Evolutionary conservation across 2,329 filamentous ascomycete genomes (phyloP).

Genomic region (Sclerotinia glacialis): DNA sequence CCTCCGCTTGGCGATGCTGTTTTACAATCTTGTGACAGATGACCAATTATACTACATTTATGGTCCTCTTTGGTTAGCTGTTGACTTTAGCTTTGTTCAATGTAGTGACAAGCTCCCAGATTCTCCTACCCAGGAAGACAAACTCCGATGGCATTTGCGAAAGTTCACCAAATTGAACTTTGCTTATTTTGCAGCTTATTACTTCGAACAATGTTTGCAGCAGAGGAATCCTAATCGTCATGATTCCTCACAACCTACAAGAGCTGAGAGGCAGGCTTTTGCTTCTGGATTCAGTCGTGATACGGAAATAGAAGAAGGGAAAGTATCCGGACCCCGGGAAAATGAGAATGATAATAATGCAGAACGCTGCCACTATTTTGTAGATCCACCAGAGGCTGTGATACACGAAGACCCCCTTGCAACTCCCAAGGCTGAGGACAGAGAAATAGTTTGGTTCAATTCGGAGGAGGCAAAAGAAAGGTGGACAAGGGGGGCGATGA

Average conservation of each 20-base stretch:
- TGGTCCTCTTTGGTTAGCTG: background rate
- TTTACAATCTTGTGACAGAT: background rate
- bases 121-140: background rate
- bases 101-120: background rate
- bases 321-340: too few species aligned
- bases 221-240: background rate
- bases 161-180: conserved; percentile 1
- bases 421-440: background rate
- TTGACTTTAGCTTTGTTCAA: conserved; percentile 7
- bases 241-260: background rate
- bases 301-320: background rate
- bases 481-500: background rate
- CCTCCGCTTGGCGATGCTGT: background rate
- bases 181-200: background rate
- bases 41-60: conserved; percentile 9
- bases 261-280: background rate
- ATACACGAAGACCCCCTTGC: background rate
- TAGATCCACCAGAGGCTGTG: background rate
- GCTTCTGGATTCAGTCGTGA: background rate
- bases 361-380: too few species aligned
- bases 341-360: too few species aligned
- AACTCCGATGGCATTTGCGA: background rate
- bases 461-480: background rate
- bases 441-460: background rate
- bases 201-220: background rate